Base-by-base conservation (phyloP, 345 rosid species). In the Fremontodendron californicum region DNA sequence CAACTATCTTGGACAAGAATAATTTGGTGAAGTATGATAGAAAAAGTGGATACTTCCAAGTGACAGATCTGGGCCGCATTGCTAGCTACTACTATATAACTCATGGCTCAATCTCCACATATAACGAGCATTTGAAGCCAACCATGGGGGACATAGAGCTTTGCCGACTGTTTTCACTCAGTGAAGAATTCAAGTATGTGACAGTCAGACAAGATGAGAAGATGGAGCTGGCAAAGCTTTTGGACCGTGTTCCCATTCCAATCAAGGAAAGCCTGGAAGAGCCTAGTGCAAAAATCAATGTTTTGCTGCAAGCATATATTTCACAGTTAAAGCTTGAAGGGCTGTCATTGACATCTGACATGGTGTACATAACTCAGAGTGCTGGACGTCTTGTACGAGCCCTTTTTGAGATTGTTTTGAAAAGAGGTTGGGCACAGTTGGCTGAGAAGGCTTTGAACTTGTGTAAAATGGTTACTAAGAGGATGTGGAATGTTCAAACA, bases 401-500 rank as follows among this genome's bases (percentile, higher is more conserved):
- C 63, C 97, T 90, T 55, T 96, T 91, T 79, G 97, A 93, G 85
- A 96, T 96, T 77, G 96, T 90, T 78, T 80, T 96, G 86, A 96
- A 92, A 86, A 86, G 95, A 55, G 97, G 99, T 58, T 96, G 99
- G 98, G 95, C 96, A 23, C 99, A 90, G 80, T 71, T 96, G 77
- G 87, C 98, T 39, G 98, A 96, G 87, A 96, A 93, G 81, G 98
- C 97, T 75, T 77, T 96, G 77, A 93, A 92, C 78, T 81, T 96
- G 85, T 89, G 97, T 79, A 96, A 96, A 80, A 93, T 96, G 99
- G 89, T 96, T 77, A 88, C 85, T 74, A 96, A 85, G 91, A 90
- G 98, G 82, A 96, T 93, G 94, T 93, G 99, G 99, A 90, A 91
- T 84, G 96, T 93, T 82, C 99, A 95, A 73, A 93, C 97, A 45